Conservation (phyloP, 345 rosid species). For the Salix brachista region DNA sequence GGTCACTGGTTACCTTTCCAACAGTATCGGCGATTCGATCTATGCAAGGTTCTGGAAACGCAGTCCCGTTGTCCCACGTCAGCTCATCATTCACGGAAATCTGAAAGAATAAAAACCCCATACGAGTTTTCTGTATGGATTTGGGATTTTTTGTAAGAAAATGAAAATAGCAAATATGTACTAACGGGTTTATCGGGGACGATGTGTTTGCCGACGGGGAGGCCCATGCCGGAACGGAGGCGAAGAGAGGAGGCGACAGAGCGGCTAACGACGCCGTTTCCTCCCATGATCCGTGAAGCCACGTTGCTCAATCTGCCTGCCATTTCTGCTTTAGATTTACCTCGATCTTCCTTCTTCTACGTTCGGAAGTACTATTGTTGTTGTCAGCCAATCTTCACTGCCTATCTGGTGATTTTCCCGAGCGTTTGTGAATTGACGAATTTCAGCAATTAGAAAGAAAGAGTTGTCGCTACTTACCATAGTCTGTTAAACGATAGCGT, state of each 20-base stretch:
- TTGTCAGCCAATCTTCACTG: too few species aligned
- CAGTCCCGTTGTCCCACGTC: slow-evolving; percentile 90
- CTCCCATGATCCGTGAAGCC: slow-evolving; percentile 79
- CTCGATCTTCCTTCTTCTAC: neutral
- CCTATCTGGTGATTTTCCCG: too few species aligned
- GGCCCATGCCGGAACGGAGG: slow-evolving; percentile 92
- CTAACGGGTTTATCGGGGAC: slow-evolving; percentile 92
- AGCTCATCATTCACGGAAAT: slow-evolving; percentile 86
- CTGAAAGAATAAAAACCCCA: slow-evolving; percentile 26
- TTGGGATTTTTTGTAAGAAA: neutral
- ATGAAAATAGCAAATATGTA: neutral
- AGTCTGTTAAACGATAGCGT: too few species aligned
- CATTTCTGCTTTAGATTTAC: slow-evolving; percentile 31
- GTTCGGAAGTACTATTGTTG: too few species aligned
- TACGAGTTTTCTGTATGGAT: neutral
- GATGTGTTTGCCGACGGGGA: slow-evolving; percentile 90
- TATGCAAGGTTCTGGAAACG: slow-evolving; percentile 87
- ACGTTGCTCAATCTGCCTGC: slow-evolving; percentile 75
- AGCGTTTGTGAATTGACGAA: too few species aligned
- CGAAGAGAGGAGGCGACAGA: slow-evolving; percentile 76
- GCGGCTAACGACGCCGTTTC: slow-evolving; percentile 72
- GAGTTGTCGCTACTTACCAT: too few species aligned
- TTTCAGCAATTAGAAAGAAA: too few species aligned
- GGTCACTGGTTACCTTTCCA: slow-evolving; percentile 55
- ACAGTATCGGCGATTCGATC: slow-evolving; percentile 98